Percentiles rank a stretch among this genome's conserved stretches.
Evolutionary conservation across 805 yeast genomes (phyloP).

Genomic region (Saturnispora dispora): DNA sequence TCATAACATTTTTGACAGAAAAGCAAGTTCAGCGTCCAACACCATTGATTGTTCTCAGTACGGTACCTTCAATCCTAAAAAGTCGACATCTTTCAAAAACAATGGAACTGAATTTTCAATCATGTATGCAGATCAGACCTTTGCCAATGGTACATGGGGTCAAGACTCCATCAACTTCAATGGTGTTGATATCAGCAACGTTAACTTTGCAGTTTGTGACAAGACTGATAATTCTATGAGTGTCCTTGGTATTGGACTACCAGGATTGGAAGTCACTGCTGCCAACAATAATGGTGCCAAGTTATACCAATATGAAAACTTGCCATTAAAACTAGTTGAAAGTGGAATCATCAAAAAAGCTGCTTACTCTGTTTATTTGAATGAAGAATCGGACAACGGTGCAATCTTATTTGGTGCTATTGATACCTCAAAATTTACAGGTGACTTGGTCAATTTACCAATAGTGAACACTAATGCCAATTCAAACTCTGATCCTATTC

Average conservation of each 20-base stretch:
- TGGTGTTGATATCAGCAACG: constrained; percentile 35
- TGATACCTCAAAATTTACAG: constrained; percentile 53
- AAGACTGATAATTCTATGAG: constrained; percentile 55
- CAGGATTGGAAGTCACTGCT: constrained; percentile 56
- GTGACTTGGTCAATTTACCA: constrained; percentile 42
- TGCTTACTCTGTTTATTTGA: constrained; percentile 57
- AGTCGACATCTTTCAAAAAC: constrained; percentile 31
- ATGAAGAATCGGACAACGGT: constrained; percentile 38
- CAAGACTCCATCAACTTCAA: constrained; percentile 50
- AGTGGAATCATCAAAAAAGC: constrained; percentile 48
- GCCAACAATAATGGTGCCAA: constrained; percentile 5
- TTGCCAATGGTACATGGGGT: constrained; percentile 49
- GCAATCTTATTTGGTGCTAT: constrained; percentile 65
- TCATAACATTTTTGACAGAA: not conserved
- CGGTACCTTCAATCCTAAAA: constrained; percentile 40
- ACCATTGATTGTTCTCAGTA: constrained; percentile 32
- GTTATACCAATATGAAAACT: constrained; percentile 46
- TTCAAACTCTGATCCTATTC: constrained; percentile 33
- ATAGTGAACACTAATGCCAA: constrained; percentile 34
- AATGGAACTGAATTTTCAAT: constrained; percentile 37
- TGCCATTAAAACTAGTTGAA: constrained; percentile 52
- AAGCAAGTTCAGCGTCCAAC: not conserved
- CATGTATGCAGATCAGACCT: constrained; percentile 40
- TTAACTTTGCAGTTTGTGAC: constrained; percentile 71
- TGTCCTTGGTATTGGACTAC: constrained; percentile 66